Conservation (phyloP, 345 rosid genomes). For the Moricandia moricandioides region DNA sequence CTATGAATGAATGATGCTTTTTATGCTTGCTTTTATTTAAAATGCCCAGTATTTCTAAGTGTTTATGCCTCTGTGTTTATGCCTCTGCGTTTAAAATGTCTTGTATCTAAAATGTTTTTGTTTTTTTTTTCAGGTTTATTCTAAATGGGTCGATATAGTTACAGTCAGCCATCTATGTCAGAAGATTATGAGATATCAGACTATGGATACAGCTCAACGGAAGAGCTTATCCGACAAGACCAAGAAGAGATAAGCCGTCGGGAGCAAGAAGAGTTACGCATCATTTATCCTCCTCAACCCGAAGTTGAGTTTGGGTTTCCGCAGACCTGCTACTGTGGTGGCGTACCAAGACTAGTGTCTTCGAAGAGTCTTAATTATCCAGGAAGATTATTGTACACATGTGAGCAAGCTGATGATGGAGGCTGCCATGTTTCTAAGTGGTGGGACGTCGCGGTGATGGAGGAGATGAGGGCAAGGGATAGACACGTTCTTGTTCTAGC, state of each 20-base stretch:
- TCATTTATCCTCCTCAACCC: background rate
- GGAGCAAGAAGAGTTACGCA: background rate
- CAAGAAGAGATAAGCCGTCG: background rate
- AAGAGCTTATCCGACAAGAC: background rate
- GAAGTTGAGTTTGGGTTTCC: background rate
- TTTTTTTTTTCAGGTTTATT: background rate
- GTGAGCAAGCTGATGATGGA: background rate
- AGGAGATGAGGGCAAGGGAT: background rate
- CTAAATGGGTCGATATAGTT: background rate
- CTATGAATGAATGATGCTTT: too few relatives aligned
- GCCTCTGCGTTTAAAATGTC: too few relatives aligned
- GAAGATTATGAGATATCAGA: background rate
- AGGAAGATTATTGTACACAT: background rate
- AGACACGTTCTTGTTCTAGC: background rate
- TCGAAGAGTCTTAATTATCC: background rate
- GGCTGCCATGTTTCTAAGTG: background rate
- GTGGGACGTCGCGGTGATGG: background rate
- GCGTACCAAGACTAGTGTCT: background rate
- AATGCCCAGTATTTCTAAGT: background rate
- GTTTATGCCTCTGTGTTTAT: background rate
- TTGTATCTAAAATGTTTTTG: too few relatives aligned
- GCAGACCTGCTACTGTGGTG: background rate
- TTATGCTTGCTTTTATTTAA: too few relatives aligned
- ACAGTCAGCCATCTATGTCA: background rate
- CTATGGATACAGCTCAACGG: background rate